phyloP scores from a whole-genome alignment of 305 asterid genomes.

The Withania somnifera region DNA sequence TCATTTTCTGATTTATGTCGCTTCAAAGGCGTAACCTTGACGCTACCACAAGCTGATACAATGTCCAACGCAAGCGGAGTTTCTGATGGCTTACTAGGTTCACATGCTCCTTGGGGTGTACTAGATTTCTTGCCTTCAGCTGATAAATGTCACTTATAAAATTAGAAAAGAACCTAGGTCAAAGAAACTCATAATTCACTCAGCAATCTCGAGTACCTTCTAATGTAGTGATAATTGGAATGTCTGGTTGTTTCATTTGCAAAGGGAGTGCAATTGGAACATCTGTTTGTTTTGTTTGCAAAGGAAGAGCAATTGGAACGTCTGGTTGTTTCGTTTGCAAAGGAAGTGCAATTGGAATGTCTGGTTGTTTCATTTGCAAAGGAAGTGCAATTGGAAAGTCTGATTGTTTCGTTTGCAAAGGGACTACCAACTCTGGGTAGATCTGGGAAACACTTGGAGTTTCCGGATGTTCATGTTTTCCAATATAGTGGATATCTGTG shows the following conservation, averaged over 20 bases:
- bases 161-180: not conserved
- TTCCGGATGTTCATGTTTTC: slow-evolving; percentile 65
- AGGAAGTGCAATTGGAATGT: slow-evolving; percentile 17
- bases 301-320: slow-evolving; percentile 12
- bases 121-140: slow-evolving; percentile 10
- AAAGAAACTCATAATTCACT: slow-evolving; percentile 2
- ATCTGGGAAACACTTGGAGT: slow-evolving; percentile 36
- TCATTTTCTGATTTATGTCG: slow-evolving; percentile 22
- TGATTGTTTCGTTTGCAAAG: slow-evolving; percentile 29
- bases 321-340: slow-evolving; percentile 30
- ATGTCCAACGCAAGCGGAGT: slow-evolving; percentile 17
- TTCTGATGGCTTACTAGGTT: slow-evolving; percentile 25
- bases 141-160: not conserved
- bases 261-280: slow-evolving; percentile 13
- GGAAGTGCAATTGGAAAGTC: no score
- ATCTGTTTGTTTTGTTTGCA: slow-evolving; percentile 31
- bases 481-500: slow-evolving; percentile 65
- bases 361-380: slow-evolving; percentile 28
- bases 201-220: slow-evolving; percentile 40
- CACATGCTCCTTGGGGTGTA: slow-evolving; percentile 20
- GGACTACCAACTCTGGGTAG: slow-evolving; percentile 18
- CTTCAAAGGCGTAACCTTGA: slow-evolving; percentile 19
- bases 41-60: slow-evolving; percentile 24
- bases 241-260: slow-evolving; percentile 30
- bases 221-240: slow-evolving; percentile 20